These are phyloP conservation scores for Ascochyta viciae-villosae DNA, from an alignment of 2,329 filamentous ascomycete species.

Conservation along the genomic window DNA sequence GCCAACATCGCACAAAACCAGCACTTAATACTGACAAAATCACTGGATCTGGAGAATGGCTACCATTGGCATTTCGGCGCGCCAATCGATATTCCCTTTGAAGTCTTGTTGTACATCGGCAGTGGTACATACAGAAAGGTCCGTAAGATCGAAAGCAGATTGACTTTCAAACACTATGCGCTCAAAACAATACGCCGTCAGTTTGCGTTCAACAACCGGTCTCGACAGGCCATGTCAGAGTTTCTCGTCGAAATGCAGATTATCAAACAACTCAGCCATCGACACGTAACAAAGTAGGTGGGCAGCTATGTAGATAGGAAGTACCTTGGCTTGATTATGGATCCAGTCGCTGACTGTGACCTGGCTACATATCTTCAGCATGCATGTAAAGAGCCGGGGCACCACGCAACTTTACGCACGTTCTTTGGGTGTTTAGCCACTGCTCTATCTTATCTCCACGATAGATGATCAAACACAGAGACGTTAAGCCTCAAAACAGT, in stretches of 20 bases:
- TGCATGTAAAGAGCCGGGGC: not conserved
- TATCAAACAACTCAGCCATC: constrained; percentile 34
- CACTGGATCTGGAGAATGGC: constrained; percentile 25
- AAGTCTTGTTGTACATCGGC: constrained; percentile 28
- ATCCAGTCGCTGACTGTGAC: constrained; percentile 24
- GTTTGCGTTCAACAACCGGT: constrained; percentile 18
- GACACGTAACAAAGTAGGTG: constrained; percentile 37
- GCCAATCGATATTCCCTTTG: constrained; percentile 31
- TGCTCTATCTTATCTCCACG: constrained; percentile 26
- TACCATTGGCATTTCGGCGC: constrained; percentile 30
- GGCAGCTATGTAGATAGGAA: constrained; percentile 39
- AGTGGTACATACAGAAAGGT: constrained; percentile 35
- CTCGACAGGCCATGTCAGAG: constrained; percentile 19
- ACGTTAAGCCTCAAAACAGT: constrained; percentile 30
- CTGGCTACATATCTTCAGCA: constrained; percentile 12
- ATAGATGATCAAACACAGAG: constrained; percentile 18
- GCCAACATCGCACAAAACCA: constrained; percentile 30
- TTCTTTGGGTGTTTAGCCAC: constrained; percentile 27
- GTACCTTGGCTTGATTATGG: constrained; percentile 41
- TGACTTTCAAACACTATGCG: constrained; percentile 38
- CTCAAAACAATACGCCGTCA: constrained; percentile 37
- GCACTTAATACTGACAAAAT: constrained; percentile 28
- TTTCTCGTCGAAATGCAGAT: constrained; percentile 37
- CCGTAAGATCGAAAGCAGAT: constrained; percentile 28
- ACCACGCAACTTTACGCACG: not conserved